phyloP scores from a whole-genome alignment of 2,329 filamentous ascomycete genomes.

The Coniella lustricola region DNA sequence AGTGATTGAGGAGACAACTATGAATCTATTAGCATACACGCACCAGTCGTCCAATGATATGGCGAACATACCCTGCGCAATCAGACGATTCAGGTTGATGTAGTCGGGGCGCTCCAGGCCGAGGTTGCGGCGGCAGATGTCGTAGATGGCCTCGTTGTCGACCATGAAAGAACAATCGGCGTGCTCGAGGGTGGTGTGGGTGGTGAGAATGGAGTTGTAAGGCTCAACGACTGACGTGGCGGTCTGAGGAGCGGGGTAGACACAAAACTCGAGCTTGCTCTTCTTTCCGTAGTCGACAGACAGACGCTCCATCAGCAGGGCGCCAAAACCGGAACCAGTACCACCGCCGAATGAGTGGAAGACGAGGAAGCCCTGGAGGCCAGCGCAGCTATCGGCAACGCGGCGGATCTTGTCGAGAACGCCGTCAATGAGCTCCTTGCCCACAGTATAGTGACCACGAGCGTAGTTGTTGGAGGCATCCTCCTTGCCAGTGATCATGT shows the following conservation, averaged over 20 bases:
- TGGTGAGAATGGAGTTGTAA: slow-evolving; percentile 99
- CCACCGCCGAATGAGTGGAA: slow-evolving; percentile 99
- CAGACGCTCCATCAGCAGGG: slow-evolving; percentile 96
- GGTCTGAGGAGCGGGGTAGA: slow-evolving; percentile 96
- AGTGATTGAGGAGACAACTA: slow-evolving; percentile 96
- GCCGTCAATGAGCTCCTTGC: slow-evolving; percentile 98
- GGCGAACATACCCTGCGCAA: slow-evolving; percentile 72
- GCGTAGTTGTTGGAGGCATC: slow-evolving; percentile 99
- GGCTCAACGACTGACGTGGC: slow-evolving; percentile 97
- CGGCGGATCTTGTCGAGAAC: slow-evolving; percentile 96
- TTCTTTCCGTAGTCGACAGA: slow-evolving; percentile 99
- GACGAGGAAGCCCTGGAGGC: slow-evolving; percentile 97
- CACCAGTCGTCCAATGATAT: neutral
- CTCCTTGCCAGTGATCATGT: slow-evolving; percentile 99
- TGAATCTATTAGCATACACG: slow-evolving; percentile 22
- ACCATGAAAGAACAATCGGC: slow-evolving; percentile 99
- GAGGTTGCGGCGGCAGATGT: slow-evolving; percentile 97
- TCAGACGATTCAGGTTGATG: slow-evolving; percentile 97
- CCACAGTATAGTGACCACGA: slow-evolving; percentile 98
- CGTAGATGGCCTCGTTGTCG: slow-evolving; percentile 99
- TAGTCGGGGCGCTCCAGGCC: slow-evolving; percentile 96
- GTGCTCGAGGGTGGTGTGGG: slow-evolving; percentile 98
- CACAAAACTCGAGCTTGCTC: slow-evolving; percentile 99
- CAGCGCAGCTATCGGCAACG: slow-evolving; percentile 95
- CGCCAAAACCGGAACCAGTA: slow-evolving; percentile 97